phyloP scores from a whole-genome alignment of 495 filamentous ascomycete genomes.

The Podospora pseudoanserina region DNA sequence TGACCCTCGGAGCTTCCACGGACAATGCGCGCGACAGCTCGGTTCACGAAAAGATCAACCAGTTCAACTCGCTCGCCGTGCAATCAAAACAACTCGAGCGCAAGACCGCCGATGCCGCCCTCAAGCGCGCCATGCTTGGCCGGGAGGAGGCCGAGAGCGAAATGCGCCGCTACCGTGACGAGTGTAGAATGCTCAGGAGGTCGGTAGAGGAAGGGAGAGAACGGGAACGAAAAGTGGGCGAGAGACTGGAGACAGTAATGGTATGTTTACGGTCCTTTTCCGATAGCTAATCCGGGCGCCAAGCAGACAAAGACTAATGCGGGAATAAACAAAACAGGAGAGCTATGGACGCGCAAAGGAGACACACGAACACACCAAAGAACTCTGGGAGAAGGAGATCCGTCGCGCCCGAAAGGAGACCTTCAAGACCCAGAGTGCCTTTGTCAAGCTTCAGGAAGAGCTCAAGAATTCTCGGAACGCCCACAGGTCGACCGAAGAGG shows the following conservation, averaged over 20 bases:
- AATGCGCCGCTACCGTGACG: slow-evolving; percentile 59
- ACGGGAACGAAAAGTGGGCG: slow-evolving; percentile 69
- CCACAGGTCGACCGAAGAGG: slow-evolving; percentile 44
- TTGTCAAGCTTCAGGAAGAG: slow-evolving; percentile 81
- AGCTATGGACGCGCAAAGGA: slow-evolving; percentile 72
- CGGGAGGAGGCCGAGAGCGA: slow-evolving; percentile 78
- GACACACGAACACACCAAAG: slow-evolving; percentile 65
- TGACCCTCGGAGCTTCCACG: slow-evolving; percentile 27
- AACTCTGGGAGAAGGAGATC: slow-evolving; percentile 81
- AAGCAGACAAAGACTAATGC: neutral
- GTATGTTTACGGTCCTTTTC: slow-evolving; percentile 38
- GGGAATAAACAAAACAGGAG: slow-evolving; percentile 48
- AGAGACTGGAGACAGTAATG: slow-evolving; percentile 73
- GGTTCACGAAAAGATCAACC: slow-evolving; percentile 81
- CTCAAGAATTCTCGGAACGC: slow-evolving; percentile 62
- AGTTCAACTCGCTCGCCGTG: slow-evolving; percentile 69
- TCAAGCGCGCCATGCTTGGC: slow-evolving; percentile 76
- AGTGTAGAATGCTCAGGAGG: slow-evolving; percentile 47
- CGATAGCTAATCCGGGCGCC: neutral
- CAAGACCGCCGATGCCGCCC: slow-evolving; percentile 63
- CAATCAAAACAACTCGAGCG: slow-evolving; percentile 58
- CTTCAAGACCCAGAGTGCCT: slow-evolving; percentile 71
- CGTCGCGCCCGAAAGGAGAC: slow-evolving; percentile 76
- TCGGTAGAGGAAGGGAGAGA: slow-evolving; percentile 67
- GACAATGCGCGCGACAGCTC: slow-evolving; percentile 56